Evolutionary conservation across 2,329 filamentous ascomycete species (phyloP).

Genomic region (Alternaria brassicicola): DNA sequence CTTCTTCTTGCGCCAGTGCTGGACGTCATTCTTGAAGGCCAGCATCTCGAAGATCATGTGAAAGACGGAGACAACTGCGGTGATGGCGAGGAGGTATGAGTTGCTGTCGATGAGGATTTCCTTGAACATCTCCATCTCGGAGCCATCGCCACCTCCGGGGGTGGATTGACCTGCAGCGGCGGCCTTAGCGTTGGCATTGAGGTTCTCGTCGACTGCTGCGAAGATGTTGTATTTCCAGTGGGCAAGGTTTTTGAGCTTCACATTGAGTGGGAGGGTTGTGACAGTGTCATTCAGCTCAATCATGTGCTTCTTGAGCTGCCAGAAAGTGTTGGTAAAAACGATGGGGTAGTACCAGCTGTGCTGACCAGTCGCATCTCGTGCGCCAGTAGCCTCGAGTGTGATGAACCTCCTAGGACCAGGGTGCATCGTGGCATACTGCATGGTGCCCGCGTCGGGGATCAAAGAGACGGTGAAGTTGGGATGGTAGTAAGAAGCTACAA

Average conservation of each 20-base stretch:
- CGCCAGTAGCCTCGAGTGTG: slow-evolving; percentile 77
- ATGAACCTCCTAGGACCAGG: slow-evolving; percentile 79
- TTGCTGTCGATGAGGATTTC: slow-evolving; percentile 94
- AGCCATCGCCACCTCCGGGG: slow-evolving; percentile 83
- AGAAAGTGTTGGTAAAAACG: slow-evolving; percentile 93
- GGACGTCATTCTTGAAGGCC: slow-evolving; percentile 95
- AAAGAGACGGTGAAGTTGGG: slow-evolving; percentile 91
- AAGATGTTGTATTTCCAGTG: slow-evolving; percentile 90
- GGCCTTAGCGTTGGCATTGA: slow-evolving; percentile 80
- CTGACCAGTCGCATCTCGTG: slow-evolving; percentile 81
- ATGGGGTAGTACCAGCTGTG: slow-evolving; percentile 95
- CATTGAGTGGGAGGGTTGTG: slow-evolving; percentile 77
- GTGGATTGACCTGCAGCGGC: slow-evolving; percentile 73
- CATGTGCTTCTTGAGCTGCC: slow-evolving; percentile 94
- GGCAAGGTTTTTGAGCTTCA: slow-evolving; percentile 80
- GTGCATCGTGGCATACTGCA: slow-evolving; percentile 70
- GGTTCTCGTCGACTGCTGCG: slow-evolving; percentile 82
- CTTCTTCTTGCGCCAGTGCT: slow-evolving; percentile 99
- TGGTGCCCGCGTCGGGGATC: slow-evolving; percentile 77
- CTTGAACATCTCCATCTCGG: slow-evolving; percentile 96
- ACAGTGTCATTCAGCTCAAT: slow-evolving; percentile 89
- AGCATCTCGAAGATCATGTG: slow-evolving; percentile 96
- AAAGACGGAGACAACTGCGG: slow-evolving; percentile 80
- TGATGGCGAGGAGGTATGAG: slow-evolving; percentile 84
- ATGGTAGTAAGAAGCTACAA: slow-evolving; percentile 87